These are phyloP conservation scores for Volvox reticuliferus DNA, from an alignment of 139 green algal species.

Conservation along the genomic window DNA sequence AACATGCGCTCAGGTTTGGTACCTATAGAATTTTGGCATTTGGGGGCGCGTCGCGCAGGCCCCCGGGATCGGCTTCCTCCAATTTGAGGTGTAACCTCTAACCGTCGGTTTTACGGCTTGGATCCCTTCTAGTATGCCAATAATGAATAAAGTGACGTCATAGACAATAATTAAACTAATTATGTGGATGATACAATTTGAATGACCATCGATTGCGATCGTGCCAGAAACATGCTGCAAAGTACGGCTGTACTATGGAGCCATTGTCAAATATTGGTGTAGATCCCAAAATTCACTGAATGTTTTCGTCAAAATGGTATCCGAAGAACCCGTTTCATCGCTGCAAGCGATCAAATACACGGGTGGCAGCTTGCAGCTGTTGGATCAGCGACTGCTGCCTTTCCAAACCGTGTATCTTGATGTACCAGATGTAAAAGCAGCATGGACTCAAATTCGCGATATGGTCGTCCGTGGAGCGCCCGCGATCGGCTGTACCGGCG, in stretches of 20 bases:
- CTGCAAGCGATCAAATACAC: slow-evolving; percentile 84
- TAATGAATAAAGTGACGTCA: no score
- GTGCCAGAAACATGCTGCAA: not conserved
- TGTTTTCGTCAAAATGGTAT: slow-evolving; percentile 4
- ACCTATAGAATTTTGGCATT: no score
- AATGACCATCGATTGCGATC: not conserved
- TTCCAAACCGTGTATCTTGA: slow-evolving; percentile 76
- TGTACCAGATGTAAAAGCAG: slow-evolving; percentile 66
- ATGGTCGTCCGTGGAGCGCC: slow-evolving; percentile 97
- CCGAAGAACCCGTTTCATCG: not conserved
- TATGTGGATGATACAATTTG: no score
- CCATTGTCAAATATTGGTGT: not conserved
- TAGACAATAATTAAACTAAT: no score
- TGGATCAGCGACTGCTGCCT: slow-evolving; percentile 93
- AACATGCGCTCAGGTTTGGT: no score
- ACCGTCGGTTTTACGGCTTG: no score
- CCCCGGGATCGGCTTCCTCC: no score
- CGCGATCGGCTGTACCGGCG: slow-evolving; percentile 93
- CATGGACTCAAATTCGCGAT: slow-evolving; percentile 84
- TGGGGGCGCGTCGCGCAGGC: no score
- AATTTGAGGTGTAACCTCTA: no score
- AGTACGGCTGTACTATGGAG: not conserved
- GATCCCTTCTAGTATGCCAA: no score
- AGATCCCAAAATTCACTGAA: not conserved
- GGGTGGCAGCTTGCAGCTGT: slow-evolving; percentile 80